phyloP scores from a whole-genome alignment of 1,139 yeast species.

The Candida gigantensis region DNA sequence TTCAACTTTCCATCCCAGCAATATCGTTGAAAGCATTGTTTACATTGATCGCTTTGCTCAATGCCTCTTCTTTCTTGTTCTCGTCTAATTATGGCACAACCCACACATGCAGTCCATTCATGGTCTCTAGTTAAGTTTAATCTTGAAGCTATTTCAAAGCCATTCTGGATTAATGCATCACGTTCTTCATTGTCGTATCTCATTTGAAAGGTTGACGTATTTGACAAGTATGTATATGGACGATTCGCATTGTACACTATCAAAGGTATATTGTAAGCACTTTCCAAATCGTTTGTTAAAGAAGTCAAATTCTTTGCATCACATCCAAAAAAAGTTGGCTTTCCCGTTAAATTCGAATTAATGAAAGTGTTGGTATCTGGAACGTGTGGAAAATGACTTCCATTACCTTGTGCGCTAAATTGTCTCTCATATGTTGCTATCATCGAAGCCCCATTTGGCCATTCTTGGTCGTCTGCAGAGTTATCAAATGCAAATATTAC shows the following conservation, averaged over 20 bases:
- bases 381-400: slow-evolving; percentile 42
- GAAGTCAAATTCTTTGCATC: slow-evolving; percentile 54
- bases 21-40: slow-evolving; percentile 66
- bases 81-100: slow-evolving; percentile 86
- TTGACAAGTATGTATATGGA: slow-evolving; percentile 65
- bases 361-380: slow-evolving; percentile 34
- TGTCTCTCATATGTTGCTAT: slow-evolving; percentile 55
- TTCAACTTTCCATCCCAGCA: slow-evolving; percentile 72
- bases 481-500: slow-evolving; percentile 81
- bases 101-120: slow-evolving; percentile 77
- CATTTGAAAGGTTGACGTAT: slow-evolving; percentile 71
- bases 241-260: slow-evolving; percentile 81
- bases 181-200: slow-evolving; percentile 60
- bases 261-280: slow-evolving; percentile 61
- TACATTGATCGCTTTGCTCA: slow-evolving; percentile 69
- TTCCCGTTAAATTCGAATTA: slow-evolving; percentile 25
- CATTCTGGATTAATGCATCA: slow-evolving; percentile 66
- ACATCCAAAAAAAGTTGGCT: slow-evolving; percentile 47
- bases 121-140: slow-evolving; percentile 69
- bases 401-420: slow-evolving; percentile 42
- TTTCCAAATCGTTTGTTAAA: slow-evolving; percentile 29
- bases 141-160: slow-evolving; percentile 75
- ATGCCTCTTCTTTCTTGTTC: slow-evolving; percentile 71
- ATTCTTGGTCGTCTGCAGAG: slow-evolving; percentile 72
- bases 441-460: slow-evolving; percentile 81